Evolutionary conservation across 148 eudicot species (phyloP).

Genomic region (Cornus suecica): DNA sequence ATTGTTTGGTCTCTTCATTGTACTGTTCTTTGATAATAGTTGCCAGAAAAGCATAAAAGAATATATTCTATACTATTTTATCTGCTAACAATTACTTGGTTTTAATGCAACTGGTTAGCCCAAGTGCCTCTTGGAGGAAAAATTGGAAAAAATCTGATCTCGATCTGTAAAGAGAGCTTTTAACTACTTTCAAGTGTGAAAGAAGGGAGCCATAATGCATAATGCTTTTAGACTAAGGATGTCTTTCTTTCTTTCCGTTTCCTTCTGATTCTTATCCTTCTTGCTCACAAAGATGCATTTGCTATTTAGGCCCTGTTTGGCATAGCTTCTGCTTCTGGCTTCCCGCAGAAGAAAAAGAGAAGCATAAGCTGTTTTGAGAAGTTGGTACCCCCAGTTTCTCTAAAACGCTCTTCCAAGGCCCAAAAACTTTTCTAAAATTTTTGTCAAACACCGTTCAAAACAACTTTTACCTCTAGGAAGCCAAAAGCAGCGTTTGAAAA

Average conservation of each 20-base stretch:
- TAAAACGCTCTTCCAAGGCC: too few species aligned
- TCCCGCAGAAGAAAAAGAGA: too few species aligned
- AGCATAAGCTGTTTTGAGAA: too few species aligned
- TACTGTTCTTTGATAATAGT: not conserved
- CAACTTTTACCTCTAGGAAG: too few species aligned
- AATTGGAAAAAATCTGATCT: conserved; percentile 21
- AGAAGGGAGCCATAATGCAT: not conserved
- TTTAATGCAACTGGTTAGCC: conserved; percentile 32
- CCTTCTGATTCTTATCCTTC: conserved; percentile 8
- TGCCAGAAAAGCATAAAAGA: too few species aligned
- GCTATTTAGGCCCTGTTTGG: too few species aligned
- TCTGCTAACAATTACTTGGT: conserved; percentile 20
- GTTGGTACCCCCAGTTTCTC: too few species aligned
- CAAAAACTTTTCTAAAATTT: too few species aligned
- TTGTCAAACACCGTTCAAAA: too few species aligned
- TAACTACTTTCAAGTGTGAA: conserved; percentile 24
- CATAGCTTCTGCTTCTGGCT: too few species aligned
- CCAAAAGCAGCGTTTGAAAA: too few species aligned
- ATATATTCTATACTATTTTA: not conserved
- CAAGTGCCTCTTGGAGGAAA: conserved; percentile 24
- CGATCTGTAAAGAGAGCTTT: conserved; percentile 19
- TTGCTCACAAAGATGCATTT: conserved; percentile 40
- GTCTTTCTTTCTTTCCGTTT: conserved; percentile 6
- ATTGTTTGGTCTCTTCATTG: not conserved
- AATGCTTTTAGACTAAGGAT: conserved; percentile 20